Evolutionary conservation across 257 asterid genomes (phyloP), one percentile per base, ranked within the genome.

Genomic region (Fraxinus cuspidata): DNA sequence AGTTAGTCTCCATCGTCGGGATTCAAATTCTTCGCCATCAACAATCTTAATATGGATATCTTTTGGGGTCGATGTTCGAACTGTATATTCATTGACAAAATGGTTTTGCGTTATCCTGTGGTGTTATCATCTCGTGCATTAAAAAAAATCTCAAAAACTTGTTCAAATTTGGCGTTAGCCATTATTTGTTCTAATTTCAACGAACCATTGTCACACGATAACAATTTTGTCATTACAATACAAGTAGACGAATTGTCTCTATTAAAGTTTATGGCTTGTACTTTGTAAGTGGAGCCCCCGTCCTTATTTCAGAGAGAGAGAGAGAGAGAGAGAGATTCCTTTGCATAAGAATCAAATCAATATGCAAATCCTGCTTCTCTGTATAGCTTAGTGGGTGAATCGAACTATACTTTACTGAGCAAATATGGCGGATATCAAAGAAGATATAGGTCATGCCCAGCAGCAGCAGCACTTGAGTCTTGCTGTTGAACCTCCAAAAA

Each of bases 381-480:
- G 49, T 42, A 42, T 42, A 42, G 16, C 12, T 42, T 42, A 42
- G 51, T 51, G 23, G 63, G 25, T 18, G 21, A 2, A 51, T 51
- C 21, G 63, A 51, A 11, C 12, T 42, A 51, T 18, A 51, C 3
- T 16, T 51, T 4, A 51, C 21, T 15, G 63, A 51, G 69, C 35
- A 27, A 63, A 63, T 58, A 87, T 87, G 93, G 88, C 87, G 47
- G 91, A 86, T 74, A 82, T 83, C 71, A 80, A 79, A 73, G 84
- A 84, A 74, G 86, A 88, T 38, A 53, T 40, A 44, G 73, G 49
- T 34, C 80, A 19, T 8, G 74, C 51, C 34, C 86, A 44, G 6
- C 76, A 74, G 51, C 85, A 71, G 60, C 81, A 75, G 65, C 86
- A 81, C 74, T 82, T 77, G 38, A 75, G 76, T 76, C 58, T 79